Evolutionary conservation across 1,284 basidiomycete genomes (phyloP).

Genomic region (Taiwanofungus camphoratus): DNA sequence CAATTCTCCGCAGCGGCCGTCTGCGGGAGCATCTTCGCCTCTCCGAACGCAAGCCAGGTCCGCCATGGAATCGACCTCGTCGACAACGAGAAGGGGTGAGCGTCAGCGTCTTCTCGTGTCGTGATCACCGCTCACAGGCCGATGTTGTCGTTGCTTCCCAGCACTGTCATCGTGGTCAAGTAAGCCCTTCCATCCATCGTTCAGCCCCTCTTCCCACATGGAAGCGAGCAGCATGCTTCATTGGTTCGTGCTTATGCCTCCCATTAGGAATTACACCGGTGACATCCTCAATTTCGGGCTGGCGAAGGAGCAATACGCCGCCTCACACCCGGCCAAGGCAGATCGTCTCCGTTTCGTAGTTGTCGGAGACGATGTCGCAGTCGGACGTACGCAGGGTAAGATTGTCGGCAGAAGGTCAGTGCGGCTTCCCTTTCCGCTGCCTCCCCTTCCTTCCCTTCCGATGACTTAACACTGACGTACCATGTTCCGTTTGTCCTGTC

Average conservation of each 20-base stretch:
- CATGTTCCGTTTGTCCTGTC: too few relatives aligned
- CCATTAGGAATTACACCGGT: conserved; percentile 74
- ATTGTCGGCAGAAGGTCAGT: conserved; percentile 74
- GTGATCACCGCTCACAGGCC: background rate
- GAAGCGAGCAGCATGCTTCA: background rate
- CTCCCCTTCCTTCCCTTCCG: too few relatives aligned
- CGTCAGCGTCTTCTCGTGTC: conserved; percentile 5
- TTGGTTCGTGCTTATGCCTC: conserved; percentile 7
- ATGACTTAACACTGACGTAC: too few relatives aligned
- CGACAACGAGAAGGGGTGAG: conserved; percentile 70
- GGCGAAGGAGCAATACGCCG: conserved; percentile 81
- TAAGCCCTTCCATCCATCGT: conserved; percentile 28
- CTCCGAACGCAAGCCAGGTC: conserved; percentile 82
- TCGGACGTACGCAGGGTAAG: conserved; percentile 72
- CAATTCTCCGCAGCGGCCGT: conserved; percentile 57
- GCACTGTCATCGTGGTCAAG: conserved; percentile 84
- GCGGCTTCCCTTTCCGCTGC: background rate
- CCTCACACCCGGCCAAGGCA: conserved; percentile 61
- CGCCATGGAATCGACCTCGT: conserved; percentile 74
- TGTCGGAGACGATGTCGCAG: conserved; percentile 90
- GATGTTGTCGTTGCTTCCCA: conserved; percentile 24
- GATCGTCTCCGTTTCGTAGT: conserved; percentile 75
- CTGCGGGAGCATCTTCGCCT: conserved; percentile 84
- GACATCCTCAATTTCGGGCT: conserved; percentile 93
- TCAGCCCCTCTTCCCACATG: too few relatives aligned